Evolutionary conservation across 2,329 filamentous ascomycete genomes (phyloP), one percentile per base, ranked within the genome.

Genomic region (Basipetospora chlamydospora): DNA sequence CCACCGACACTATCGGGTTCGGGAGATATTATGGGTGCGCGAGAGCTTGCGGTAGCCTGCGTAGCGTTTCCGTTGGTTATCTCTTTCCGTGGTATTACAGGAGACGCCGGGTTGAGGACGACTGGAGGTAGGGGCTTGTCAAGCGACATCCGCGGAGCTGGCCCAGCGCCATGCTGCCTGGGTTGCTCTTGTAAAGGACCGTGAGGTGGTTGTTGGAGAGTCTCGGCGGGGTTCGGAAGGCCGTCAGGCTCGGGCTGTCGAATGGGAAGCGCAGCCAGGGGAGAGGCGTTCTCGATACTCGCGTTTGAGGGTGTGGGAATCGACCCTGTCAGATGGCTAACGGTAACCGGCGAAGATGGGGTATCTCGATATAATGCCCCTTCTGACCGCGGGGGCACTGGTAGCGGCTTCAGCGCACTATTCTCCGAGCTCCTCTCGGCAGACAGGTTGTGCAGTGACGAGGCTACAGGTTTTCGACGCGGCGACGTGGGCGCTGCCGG

Each of bases 271-370:
- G 35, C 15, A 16, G 28, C 8, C 15, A 31, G 28, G 43, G 45
- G 33, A 39, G 43, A 28, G 26, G 49, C 48, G 39, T 53, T 49
- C 47, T 73, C 67, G 40, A 76, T 64, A 43, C 63, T 60, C 21
- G 57, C 66, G 45, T 67, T 66, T 21, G 66, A 67, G 16, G 69
- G 63, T 44, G 60, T 59, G 15, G 59, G 57, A 65, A 65, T 73
- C 48, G 66, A 60, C 28, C 69, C 67, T 17, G 60, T 54, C 34
- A 66, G 65, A 38, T 69, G 64, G 46, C 67, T 71, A 13, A 38
- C 23, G 12, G 29, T 26, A n/a, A 38, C 29, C 11, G 36, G 36
- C n/a, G 36, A 38, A n/a, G 17, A 15, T 6, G 36, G 29, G 25
- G 29, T 23, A 18, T 23, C 36, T 21, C 36, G 28, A 26, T 16